phyloP scores from a whole-genome alignment of 2,329 filamentous ascomycete genomes.

The Fusarium sp. region DNA sequence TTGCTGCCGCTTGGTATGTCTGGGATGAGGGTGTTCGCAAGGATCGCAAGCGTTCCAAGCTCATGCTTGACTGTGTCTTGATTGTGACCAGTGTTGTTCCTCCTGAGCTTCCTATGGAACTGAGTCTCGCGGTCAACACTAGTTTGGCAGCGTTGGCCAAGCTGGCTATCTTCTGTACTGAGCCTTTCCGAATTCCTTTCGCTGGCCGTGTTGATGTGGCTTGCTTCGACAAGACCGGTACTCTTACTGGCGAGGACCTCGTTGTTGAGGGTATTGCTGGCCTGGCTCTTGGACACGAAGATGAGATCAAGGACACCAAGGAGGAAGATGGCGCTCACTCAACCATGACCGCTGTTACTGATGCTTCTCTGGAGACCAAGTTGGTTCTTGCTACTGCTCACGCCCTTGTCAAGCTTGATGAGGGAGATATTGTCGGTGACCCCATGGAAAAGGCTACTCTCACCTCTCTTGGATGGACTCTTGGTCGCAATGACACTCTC shows the following conservation, averaged over 20 bases:
- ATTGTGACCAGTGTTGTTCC: conserved; percentile 98
- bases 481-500: conserved; percentile 90
- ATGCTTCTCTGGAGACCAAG: conserved; percentile 83
- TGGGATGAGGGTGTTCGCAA: conserved; percentile 96
- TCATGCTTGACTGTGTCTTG: conserved; percentile 95
- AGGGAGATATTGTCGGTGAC: conserved; percentile 96
- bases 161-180: conserved; percentile 97
- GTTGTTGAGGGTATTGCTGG: conserved; percentile 98
- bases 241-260: conserved; percentile 93
- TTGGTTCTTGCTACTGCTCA: conserved; percentile 95
- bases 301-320: conserved; percentile 70
- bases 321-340: conserved; percentile 87
- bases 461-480: conserved; percentile 86
- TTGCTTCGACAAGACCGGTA: conserved; percentile 99
- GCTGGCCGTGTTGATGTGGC: conserved; percentile 95
- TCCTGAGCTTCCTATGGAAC: conserved; percentile 98
- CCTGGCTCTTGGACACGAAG: conserved; percentile 74
- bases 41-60: conserved; percentile 96
- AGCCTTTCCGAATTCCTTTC: conserved; percentile 97
- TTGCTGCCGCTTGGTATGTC: conserved; percentile 98
- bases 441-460: conserved; percentile 99
- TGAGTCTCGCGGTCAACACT: conserved; percentile 97
- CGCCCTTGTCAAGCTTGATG: conserved; percentile 93
- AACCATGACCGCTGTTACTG: conserved; percentile 76
- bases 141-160: conserved; percentile 94